Conservation (phyloP, 129 eudicot genomes). For the Escallonia rubra region DNA sequence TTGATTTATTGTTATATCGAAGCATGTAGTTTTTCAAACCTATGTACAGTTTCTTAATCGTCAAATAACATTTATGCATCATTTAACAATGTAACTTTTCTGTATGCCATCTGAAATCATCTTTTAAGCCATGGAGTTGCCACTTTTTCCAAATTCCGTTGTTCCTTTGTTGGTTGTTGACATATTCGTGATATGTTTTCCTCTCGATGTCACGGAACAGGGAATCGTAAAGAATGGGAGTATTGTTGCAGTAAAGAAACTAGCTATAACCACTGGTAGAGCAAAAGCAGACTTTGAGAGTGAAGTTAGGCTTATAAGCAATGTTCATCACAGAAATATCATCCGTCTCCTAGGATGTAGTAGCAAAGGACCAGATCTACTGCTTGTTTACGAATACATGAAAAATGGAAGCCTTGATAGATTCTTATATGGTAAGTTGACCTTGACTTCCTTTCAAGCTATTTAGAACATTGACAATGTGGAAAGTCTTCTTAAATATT, state of each 20-base stretch:
- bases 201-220: constrained; percentile 19
- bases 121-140: too few species aligned
- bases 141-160: not conserved
- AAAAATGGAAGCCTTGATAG: constrained; percentile 71
- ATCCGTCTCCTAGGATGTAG: constrained; percentile 71
- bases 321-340: constrained; percentile 76
- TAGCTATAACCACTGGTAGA: constrained; percentile 33
- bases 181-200: not conserved
- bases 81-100: not conserved
- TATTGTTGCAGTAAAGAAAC: constrained; percentile 57
- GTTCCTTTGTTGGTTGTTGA: not conserved
- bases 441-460: not conserved
- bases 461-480: too few species aligned
- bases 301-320: constrained; percentile 66
- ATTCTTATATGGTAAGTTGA: constrained; percentile 49
- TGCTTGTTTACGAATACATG: constrained; percentile 76
- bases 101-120: too few species aligned
- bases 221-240: constrained; percentile 54
- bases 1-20: not conserved
- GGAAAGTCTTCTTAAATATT: too few species aligned
- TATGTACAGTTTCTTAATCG: too few species aligned
- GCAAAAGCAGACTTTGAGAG: constrained; percentile 55
- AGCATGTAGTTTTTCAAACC: not conserved
- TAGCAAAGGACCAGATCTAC: constrained; percentile 49
- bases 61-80: too few species aligned